Evolutionary conservation across 2,329 filamentous ascomycete species (phyloP), one percentile per base, ranked within the genome.

Genomic region (Fusarium sp.): DNA sequence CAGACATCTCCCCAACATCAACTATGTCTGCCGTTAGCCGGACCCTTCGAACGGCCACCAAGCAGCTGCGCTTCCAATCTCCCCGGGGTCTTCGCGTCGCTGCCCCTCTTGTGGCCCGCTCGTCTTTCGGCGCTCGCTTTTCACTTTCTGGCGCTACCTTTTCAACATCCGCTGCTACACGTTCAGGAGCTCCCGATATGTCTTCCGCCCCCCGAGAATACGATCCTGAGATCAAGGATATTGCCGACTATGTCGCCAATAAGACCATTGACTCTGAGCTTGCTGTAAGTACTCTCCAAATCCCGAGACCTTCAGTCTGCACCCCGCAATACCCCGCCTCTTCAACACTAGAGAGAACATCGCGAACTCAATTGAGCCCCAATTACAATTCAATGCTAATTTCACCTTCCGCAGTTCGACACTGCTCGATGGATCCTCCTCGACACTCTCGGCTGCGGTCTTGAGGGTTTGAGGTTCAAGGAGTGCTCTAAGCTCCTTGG

Each of bases 391-490:
- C 22, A 45, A 27, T 53, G 51, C 65, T 71, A 52, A 75, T 51
- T 34, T 32, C n/a, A 27, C 8, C 34, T 32, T 30, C 7, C 24
- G 44, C 73, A 96, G 93, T 97, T 92, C 80, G 96, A 99, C 82
- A 99, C 96, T 51, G 96, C 96, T 69, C 92, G 96, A 83, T 95
- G 94, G 85, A 94, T 98, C 74, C 94, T 99, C 82, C 90, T 98
- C 78, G 96, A 99, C 82, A 98, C 96, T 59, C 88, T 99, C 49
- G 96, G 96, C 78, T 99, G 96, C 81, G 96, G 96, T 79, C 90
- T 99, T 70, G 94, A 98, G 85, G 96, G 93, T 74, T 88, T 99
- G 78, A 91, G 92, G 75, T 99, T 99, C 86, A 93, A 94, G 82
- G 93, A 98, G 83, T 98, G 96, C 88, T 90, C 92, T 71, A 98